phyloP scores from a whole-genome alignment of 495 filamentous ascomycete species.

The Lophiotrema nucula region DNA sequence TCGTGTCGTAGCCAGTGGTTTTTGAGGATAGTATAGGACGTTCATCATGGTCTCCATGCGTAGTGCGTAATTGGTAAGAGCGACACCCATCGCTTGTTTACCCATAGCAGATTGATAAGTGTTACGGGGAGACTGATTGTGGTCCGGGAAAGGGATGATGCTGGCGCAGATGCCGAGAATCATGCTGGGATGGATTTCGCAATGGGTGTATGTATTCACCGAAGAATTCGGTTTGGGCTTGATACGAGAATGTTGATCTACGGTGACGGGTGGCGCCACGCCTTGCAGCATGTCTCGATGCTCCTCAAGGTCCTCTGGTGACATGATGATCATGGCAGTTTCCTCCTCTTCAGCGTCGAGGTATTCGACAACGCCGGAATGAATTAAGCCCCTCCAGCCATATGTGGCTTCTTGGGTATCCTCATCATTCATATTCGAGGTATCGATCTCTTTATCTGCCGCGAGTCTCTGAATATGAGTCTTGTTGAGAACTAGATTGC shows the following conservation, averaged over 20 bases:
- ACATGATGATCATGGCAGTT: constrained; percentile 98
- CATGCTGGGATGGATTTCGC: constrained; percentile 99
- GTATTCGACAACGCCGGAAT: constrained; percentile 83
- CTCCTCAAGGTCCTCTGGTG: constrained; percentile 82
- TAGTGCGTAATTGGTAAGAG: constrained; percentile 90
- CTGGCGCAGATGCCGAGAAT: constrained; percentile 95
- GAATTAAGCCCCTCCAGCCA: constrained; percentile 83
- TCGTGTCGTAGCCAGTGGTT: constrained; percentile 90
- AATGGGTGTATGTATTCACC: constrained; percentile 91
- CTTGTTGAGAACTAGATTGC: constrained; percentile 78
- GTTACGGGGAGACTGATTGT: constrained; percentile 98
- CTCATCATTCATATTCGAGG: constrained; percentile 35
- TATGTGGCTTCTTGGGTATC: constrained; percentile 43
- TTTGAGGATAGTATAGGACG: constrained; percentile 98
- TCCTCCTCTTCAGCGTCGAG: constrained; percentile 98
- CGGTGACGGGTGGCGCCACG: constrained; percentile 56
- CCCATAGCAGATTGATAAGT: constrained; percentile 99
- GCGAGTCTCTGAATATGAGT: constrained; percentile 71
- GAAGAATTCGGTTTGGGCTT: constrained; percentile 78
- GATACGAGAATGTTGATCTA: constrained; percentile 72
- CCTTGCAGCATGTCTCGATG: constrained; percentile 63
- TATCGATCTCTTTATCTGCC: constrained; percentile 59
- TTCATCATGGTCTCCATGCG: constrained; percentile 99
- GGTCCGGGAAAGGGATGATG: constrained; percentile 99
- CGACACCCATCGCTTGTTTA: constrained; percentile 99